A percentile compares a stretch with the other conserved stretches of the same genome.
phyloP scores from a whole-genome alignment of 768 basidiomycete species.

The Auricularia auricula-judae region DNA sequence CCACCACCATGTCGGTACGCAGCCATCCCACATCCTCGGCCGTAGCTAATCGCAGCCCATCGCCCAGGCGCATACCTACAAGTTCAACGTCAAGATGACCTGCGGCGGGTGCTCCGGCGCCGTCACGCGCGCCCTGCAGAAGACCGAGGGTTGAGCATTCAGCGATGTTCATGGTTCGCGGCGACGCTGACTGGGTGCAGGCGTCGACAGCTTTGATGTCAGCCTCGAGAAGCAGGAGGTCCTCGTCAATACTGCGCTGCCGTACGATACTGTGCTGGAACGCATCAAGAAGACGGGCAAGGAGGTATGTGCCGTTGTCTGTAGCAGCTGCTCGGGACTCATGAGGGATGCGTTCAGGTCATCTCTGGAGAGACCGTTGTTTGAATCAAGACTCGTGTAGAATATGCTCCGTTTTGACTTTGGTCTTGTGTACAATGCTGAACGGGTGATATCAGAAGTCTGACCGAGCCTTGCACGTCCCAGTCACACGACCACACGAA shows the following conservation, averaged over 20 bases:
- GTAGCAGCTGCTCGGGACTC: background rate
- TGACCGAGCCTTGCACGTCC: too few species aligned
- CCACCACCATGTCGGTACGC: too few species aligned
- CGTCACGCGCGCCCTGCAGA: slow-evolving; percentile 60
- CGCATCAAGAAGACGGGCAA: slow-evolving; percentile 91
- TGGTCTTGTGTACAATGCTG: too few species aligned
- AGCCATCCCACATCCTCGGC: too few species aligned
- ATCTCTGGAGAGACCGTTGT: slow-evolving; percentile 36
- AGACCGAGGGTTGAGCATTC: slow-evolving; percentile 37
- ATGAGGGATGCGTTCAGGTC: slow-evolving; percentile 19
- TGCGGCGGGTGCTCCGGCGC: slow-evolving; percentile 83
- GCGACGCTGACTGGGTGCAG: slow-evolving; percentile 20
- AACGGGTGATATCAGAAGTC: too few species aligned
- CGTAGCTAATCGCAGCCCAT: background rate
- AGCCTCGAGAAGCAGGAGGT: slow-evolving; percentile 63
- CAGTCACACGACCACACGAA: too few species aligned
- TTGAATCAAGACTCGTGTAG: slow-evolving; percentile 7
- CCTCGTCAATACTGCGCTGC: slow-evolving; percentile 44
- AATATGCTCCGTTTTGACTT: too few species aligned
- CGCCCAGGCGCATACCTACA: slow-evolving; percentile 38
- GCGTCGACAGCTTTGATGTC: slow-evolving; percentile 48
- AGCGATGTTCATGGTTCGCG: background rate
- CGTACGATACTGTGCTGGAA: slow-evolving; percentile 54
- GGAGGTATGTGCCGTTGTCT: slow-evolving; percentile 38
- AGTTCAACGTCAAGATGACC: slow-evolving; percentile 88